A percentile compares a stretch with the other conserved stretches of the same genome.
These are phyloP conservation scores for Aureobasidium uvarum DNA, from an alignment of 2,329 filamentous ascomycete species.

Conservation along the genomic window DNA sequence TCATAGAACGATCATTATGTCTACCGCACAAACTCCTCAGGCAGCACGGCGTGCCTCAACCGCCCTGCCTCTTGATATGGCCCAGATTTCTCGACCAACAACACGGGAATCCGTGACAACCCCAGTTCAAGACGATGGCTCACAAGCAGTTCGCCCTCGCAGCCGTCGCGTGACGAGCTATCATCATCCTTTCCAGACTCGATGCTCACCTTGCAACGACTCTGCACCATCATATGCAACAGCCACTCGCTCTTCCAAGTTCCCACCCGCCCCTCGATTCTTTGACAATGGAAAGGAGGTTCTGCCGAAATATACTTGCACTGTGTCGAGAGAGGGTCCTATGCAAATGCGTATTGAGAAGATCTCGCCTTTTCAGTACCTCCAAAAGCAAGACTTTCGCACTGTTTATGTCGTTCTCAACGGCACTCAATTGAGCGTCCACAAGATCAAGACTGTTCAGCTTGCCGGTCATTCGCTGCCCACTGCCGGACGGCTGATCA, in stretches of 20 bases:
- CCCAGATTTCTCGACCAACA: background rate
- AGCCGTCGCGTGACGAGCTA: constrained; percentile 33
- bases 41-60: background rate
- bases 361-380: constrained; percentile 35
- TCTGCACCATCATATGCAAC: constrained; percentile 37
- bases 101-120: background rate
- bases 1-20: constrained; percentile 3
- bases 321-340: constrained; percentile 36
- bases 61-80: background rate
- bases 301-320: constrained; percentile 39
- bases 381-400: constrained; percentile 37
- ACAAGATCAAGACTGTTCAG: constrained; percentile 56
- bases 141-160: constrained; percentile 5
- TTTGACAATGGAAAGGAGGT: constrained; percentile 32
- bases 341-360: constrained; percentile 38
- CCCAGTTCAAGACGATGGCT: background rate
- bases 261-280: constrained; percentile 27
- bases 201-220: constrained; percentile 35
- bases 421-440: constrained; percentile 66
- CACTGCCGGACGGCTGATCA: constrained; percentile 59
- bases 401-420: constrained; percentile 61
- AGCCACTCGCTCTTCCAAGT: constrained; percentile 30
- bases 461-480: constrained; percentile 34
- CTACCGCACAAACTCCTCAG: background rate
- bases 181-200: constrained; percentile 39